Conservation (phyloP, 768 basidiomycete genomes). For the Leccinum subgranulosum region DNA sequence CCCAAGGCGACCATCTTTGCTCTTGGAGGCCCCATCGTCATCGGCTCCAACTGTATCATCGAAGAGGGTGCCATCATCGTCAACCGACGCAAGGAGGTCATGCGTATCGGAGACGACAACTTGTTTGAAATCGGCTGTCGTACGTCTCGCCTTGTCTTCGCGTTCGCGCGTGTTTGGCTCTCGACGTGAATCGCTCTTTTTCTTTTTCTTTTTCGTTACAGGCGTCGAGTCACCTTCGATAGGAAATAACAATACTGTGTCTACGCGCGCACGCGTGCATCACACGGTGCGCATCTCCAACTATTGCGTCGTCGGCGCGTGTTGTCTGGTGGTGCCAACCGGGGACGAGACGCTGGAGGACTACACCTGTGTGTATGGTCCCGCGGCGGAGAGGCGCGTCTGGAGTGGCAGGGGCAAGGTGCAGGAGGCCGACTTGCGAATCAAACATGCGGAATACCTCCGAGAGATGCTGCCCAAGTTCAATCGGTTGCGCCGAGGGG, state of each 20-base stretch:
- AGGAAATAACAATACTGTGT: constrained; percentile 84
- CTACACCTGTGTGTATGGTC: constrained; percentile 83
- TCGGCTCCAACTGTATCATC: constrained; percentile 85
- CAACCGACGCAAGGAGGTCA: constrained; percentile 84
- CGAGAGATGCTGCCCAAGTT: constrained; percentile 91
- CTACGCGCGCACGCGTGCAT: constrained; percentile 79
- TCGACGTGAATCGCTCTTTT: neutral
- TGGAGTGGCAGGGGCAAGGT: constrained; percentile 87
- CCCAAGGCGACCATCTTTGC: constrained; percentile 94
- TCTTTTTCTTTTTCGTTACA: constrained; percentile 27
- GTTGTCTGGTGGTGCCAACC: constrained; percentile 73
- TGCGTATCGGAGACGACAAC: constrained; percentile 93
- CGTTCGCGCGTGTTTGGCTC: neutral
- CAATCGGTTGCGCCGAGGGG: constrained; percentile 65
- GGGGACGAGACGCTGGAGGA: constrained; percentile 79
- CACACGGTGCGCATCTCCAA: constrained; percentile 77
- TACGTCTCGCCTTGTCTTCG: constrained; percentile 40
- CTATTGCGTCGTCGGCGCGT: constrained; percentile 80
- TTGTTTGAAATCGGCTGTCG: constrained; percentile 93
- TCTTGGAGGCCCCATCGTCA: constrained; percentile 84
- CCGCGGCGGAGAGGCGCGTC: constrained; percentile 62
- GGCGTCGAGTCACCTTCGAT: constrained; percentile 85
- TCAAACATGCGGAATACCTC: constrained; percentile 90
- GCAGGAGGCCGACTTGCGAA: constrained; percentile 78
- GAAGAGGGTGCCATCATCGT: constrained; percentile 91